Percentiles rank a stretch among this genome's conserved stretches.
These are phyloP conservation scores for Lantana camara DNA, from an alignment of 257 asterid genomes.

Conservation along the genomic window DNA sequence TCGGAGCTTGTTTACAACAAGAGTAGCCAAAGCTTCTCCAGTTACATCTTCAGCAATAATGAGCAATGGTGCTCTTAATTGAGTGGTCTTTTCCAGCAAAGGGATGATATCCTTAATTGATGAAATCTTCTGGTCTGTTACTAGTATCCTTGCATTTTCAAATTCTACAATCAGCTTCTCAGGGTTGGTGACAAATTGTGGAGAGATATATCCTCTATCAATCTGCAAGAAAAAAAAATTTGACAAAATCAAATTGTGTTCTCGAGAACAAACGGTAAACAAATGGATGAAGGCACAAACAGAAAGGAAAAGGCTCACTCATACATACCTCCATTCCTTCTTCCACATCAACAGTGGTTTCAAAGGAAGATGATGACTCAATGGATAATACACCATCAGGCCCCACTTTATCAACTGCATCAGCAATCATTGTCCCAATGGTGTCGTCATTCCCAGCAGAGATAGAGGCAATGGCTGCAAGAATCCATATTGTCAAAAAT, in stretches of 20 bases:
- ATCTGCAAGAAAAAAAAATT: constrained; percentile 48
- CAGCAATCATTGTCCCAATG: constrained; percentile 90
- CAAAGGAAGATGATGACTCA: constrained; percentile 95
- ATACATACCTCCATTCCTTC: constrained; percentile 96
- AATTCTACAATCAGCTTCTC: constrained; percentile 87
- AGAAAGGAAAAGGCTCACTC: no score
- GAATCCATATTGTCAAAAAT: constrained; percentile 1
- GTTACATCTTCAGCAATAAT: constrained; percentile 91
- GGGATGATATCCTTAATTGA: constrained; percentile 92
- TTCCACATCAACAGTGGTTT: constrained; percentile 97
- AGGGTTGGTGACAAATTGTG: constrained; percentile 88
- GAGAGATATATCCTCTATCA: constrained; percentile 94
- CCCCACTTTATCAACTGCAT: constrained; percentile 97
- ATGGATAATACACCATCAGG: constrained; percentile 98
- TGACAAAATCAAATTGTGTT: no score
- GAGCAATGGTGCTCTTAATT: constrained; percentile 79
- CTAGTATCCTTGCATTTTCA: constrained; percentile 75
- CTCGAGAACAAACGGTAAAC: no score
- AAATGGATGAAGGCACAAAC: no score
- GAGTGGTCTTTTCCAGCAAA: constrained; percentile 82
- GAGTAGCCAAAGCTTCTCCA: constrained; percentile 98
- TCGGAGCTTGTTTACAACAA: constrained; percentile 92
- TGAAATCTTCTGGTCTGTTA: constrained; percentile 91
- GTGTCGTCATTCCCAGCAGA: constrained; percentile 91
- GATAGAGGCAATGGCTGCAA: constrained; percentile 86